Evolutionary conservation across 441 rosid genomes (phyloP), one percentile per base, ranked within the genome.

Genomic region (Biscutella auriculata): DNA sequence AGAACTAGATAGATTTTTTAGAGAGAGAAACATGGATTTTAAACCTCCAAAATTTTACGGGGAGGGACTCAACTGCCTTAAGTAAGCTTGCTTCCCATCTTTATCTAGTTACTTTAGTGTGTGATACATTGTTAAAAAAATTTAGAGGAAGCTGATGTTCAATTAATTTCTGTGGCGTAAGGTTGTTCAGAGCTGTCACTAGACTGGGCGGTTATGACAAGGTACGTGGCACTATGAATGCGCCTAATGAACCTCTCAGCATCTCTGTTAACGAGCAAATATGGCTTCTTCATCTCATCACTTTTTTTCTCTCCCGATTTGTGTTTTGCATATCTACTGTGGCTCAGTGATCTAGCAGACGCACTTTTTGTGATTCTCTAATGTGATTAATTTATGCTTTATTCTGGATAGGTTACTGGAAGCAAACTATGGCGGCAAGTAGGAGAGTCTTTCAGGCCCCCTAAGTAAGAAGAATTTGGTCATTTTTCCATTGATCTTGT

Each of bases 371-470:
- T 34, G 60, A 29, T 41, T 16, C 9, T 28, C 15, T 40, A 6
- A 19, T 19, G 43, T 43, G 19, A 36, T 45, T 57, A 35, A 4
- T 12, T 50, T 39, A 21, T 41, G 10, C 49, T 64, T 51, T 48
- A 50, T 61, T 43, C 40, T 68, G 59, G 9, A 37, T 65, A 84
- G 92, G 92, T 84, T 57, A 84, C 88, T 52, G 76, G 85, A 52
- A 65, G 81, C 68, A 84, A 84, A 68, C 62, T 84, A 68, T 84
- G 86, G 92, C 79, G 86, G 65, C 85, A 78, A 74, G 92, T 84
- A 33, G 92, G 92, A 68, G 92, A 84, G 72, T 78, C 86, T 63
- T 84, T 84, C 72, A 82, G 68, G 69, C 88, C 92, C 19, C 92
- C 88, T 68, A 84, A 84, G 92, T 84, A 75, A 82, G 82, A 52